Base-by-base conservation (phyloP, 495 filamentous ascomycete species). In the Neurospora discreta region DNA sequence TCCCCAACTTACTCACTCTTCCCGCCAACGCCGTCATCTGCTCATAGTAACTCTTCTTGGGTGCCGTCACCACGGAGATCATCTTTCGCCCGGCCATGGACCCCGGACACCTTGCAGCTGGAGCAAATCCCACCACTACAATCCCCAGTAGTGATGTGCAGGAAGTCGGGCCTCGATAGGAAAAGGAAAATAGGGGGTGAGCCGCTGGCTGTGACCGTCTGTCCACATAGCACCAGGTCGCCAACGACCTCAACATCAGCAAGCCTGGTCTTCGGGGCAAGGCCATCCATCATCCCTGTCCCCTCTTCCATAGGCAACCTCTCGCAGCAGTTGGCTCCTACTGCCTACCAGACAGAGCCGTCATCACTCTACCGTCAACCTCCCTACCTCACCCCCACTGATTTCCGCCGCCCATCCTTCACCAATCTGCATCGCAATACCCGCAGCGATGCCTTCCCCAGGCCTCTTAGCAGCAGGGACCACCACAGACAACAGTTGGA, bases 1-100 rank as follows among this genome's bases (percentile, higher is more conserved):
- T 70, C 70, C 20, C 70, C 69, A 0, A 69, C 69, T 40, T 80
- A 79, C 46, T 78, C 78, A 2, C 73, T 80, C n/a, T 80, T 79
- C 39, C 78, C 78, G 3, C 52, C 72, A 26, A 26, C 70, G 38
- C 39, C 69, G 20, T 46, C 36, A 9, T 40, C 36, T 36, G 3
- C 39, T 2, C 16, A 67, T 23, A 60, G 39, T 20, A 33, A 41
- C n/a, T 30, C 69, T 43, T 70, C 43, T 67, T 58, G 26, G 52
- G 43, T 36, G 30, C 69, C 60, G 20, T 33, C 26, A 13, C 77
- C 42, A 38, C 68, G 39, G 3, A 20, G 36, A 43, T 39, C 73
- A 43, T 68, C 70, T 6, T 23, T 42, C 5, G 7, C 69, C 39
- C 70, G 46, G 39, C 43, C 65, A 38, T 36, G 39, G 23, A 38